These are phyloP conservation scores for Calonectria montana DNA, from an alignment of 2,329 filamentous ascomycete genomes.

Conservation along the genomic window DNA sequence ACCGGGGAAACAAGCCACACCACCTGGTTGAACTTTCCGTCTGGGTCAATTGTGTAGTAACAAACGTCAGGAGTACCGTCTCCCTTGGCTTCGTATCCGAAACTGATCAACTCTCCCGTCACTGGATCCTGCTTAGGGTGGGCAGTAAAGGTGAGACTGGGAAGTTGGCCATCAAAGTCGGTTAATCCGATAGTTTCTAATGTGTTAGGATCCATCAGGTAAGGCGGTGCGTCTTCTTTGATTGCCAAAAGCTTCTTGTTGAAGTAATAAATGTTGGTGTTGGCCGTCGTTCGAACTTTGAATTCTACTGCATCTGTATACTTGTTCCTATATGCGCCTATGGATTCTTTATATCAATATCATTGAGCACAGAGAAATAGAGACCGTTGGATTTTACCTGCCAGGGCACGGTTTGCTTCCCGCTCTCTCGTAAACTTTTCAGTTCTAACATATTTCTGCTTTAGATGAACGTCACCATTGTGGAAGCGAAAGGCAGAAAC, in stretches of 20 bases:
- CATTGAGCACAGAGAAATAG: neutral
- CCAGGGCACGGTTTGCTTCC: conserved; percentile 6
- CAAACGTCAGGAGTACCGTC: neutral
- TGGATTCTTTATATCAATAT: neutral
- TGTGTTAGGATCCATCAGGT: neutral
- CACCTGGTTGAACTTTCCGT: neutral
- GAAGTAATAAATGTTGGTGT: conserved; percentile 8
- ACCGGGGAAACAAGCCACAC: neutral
- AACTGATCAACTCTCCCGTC: conserved; percentile 1
- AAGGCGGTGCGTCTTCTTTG: conserved; percentile 1
- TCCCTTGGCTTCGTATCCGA: conserved; percentile 3
- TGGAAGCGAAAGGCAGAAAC: conserved; percentile 17
- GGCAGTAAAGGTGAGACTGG: neutral
- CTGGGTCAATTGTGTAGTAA: neutral
- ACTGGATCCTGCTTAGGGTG: neutral
- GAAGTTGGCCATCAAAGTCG: conserved; percentile 10
- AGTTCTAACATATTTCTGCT: conserved; percentile 18
- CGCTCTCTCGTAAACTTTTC: conserved; percentile 17
- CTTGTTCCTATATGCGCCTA: conserved; percentile 6
- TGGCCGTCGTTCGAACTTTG: neutral
- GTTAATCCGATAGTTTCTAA: neutral
- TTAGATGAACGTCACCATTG: conserved; percentile 15
- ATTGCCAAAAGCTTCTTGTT: neutral
- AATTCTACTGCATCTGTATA: conserved; percentile 9
- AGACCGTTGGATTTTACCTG: neutral